Conservation (phyloP, 2,329 filamentous ascomycete genomes). For the Pseudocercospora vitis region DNA sequence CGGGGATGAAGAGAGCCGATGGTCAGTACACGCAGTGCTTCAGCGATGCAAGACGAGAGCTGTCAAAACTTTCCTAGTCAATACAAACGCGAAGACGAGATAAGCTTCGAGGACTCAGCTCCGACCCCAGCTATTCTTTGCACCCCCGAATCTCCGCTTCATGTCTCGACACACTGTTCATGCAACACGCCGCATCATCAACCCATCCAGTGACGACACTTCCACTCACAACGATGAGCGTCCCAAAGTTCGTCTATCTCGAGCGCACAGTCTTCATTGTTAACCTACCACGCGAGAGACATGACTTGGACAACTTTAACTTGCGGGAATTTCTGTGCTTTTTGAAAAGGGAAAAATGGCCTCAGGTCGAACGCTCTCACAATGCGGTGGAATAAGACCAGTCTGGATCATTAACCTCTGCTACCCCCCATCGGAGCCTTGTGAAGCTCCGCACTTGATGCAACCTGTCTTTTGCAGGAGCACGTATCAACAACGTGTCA, state of each 20-base stretch:
- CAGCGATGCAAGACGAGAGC: neutral
- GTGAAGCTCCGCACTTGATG: too few species aligned
- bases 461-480: too few species aligned
- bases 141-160: neutral
- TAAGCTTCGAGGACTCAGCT: neutral
- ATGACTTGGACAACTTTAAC: constrained; percentile 1
- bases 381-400: too few species aligned
- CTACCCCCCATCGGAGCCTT: too few species aligned
- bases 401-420: too few species aligned
- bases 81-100: neutral
- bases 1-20: neutral
- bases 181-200: constrained; percentile 1
- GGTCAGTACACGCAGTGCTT: neutral
- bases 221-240: neutral
- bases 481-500: too few species aligned
- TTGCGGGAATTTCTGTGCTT: neutral
- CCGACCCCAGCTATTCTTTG: neutral
- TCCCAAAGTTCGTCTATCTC: constrained; percentile 1
- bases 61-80: constrained; percentile 5
- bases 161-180: neutral
- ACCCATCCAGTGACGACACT: neutral
- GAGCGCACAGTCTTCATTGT: constrained; percentile 1
- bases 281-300: constrained; percentile 1
- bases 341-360: too few species aligned
- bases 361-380: too few species aligned